Percentiles rank a stretch among this genome's conserved stretches.
phyloP scores from a whole-genome alignment of 345 rosid species.

The Citrus trifoliata region DNA sequence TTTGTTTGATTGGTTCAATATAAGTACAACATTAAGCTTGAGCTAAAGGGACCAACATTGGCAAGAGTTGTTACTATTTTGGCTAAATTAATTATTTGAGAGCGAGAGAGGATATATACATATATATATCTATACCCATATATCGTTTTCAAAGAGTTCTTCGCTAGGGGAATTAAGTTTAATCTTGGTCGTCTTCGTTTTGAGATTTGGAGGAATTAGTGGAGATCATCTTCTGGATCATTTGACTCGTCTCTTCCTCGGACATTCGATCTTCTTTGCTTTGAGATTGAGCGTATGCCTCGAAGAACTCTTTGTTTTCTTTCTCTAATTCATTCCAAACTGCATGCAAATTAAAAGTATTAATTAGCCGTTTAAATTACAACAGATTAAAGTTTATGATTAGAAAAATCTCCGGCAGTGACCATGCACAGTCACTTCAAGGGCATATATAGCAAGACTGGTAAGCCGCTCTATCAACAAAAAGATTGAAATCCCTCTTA shows the following conservation, averaged over 20 bases:
- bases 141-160: background rate
- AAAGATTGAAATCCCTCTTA: too few relatives aligned
- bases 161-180: background rate
- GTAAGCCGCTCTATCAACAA: too few relatives aligned
- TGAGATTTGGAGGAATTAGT: conserved; percentile 44
- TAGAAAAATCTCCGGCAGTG: too few relatives aligned
- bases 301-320: conserved; percentile 90
- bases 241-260: conserved; percentile 73
- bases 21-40: background rate
- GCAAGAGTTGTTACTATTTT: background rate
- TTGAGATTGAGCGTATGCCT: conserved; percentile 58
- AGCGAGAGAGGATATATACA: too few relatives aligned
- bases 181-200: conserved; percentile 11
- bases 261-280: conserved; percentile 70
- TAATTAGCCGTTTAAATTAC: too few relatives aligned
- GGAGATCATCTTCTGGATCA: conserved; percentile 73
- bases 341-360: conserved; percentile 11
- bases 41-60: background rate
- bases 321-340: conserved; percentile 94
- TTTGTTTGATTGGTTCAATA: background rate
- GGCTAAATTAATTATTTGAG: background rate
- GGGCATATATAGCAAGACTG: too few relatives aligned
- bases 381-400: too few relatives aligned
- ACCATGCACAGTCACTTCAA: too few relatives aligned
- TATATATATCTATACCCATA: too few relatives aligned